A percentile compares a stretch with the other conserved stretches of the same genome.
Evolutionary conservation across 2,329 filamentous ascomycete species (phyloP).

Genomic region (Neurospora crassa): DNA sequence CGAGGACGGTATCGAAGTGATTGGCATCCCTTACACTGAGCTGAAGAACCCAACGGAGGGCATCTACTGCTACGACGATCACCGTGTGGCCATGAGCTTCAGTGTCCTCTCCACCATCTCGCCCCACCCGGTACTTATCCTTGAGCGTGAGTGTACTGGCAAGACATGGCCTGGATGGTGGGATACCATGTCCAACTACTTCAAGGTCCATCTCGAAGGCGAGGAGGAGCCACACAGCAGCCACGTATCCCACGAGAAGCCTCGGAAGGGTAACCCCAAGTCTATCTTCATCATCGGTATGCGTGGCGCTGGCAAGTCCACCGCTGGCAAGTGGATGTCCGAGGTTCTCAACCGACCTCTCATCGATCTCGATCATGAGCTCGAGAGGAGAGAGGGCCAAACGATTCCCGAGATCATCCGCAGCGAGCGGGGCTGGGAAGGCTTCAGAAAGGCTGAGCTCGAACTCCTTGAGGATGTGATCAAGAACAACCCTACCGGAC

Average conservation of each 20-base stretch:
- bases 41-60: conserved; percentile 50
- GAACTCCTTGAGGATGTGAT: conserved; percentile 64
- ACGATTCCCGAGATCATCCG: conserved; percentile 82
- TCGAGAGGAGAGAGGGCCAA: conserved; percentile 64
- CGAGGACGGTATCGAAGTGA: conserved; percentile 82
- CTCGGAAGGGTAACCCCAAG: conserved; percentile 33
- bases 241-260: conserved; percentile 19
- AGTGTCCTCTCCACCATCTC: conserved; percentile 73
- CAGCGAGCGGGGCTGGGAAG: conserved; percentile 66
- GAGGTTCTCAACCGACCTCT: conserved; percentile 66
- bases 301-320: conserved; percentile 95
- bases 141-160: conserved; percentile 85
- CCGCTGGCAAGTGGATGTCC: conserved; percentile 78
- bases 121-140: conserved; percentile 62
- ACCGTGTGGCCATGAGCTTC: conserved; percentile 97
- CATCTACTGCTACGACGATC: conserved; percentile 92
- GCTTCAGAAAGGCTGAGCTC: conserved; percentile 73
- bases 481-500: conserved; percentile 60
- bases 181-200: conserved; percentile 75
- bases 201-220: conserved; percentile 68
- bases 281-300: conserved; percentile 95
- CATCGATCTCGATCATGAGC: conserved; percentile 77
- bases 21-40: conserved; percentile 38
- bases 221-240: conserved; percentile 41
- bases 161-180: conserved; percentile 99